These are phyloP conservation scores for Cryptosporidium muris DNA, from an alignment of 169 alveolate species.

Conservation along the genomic window DNA sequence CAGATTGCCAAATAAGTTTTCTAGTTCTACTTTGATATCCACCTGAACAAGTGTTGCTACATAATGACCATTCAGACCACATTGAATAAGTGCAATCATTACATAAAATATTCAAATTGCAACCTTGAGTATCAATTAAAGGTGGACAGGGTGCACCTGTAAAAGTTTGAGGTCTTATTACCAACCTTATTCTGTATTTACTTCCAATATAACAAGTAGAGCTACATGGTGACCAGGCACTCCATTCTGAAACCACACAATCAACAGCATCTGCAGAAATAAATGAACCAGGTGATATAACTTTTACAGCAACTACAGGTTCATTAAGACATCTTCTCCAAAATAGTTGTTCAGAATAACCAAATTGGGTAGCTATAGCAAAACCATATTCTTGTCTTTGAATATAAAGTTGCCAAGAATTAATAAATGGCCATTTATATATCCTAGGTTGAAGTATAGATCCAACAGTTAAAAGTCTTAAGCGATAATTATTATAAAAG, in stretches of 20 bases:
- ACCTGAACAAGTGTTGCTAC: conserved; percentile 56
- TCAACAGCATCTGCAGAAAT: conserved; percentile 65
- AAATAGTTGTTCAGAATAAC: conserved; percentile 48
- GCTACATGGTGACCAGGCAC: conserved; percentile 68
- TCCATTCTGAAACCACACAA: conserved; percentile 68
- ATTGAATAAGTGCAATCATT: conserved; percentile 47
- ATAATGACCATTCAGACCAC: conserved; percentile 28
- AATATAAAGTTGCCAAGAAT: conserved; percentile 37
- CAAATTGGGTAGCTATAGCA: conserved; percentile 33
- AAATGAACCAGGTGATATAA: conserved; percentile 16
- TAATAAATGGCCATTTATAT: conserved; percentile 49
- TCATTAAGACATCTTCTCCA: conserved; percentile 69
- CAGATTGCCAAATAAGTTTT: conserved; percentile 62
- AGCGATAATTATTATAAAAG: conserved; percentile 35
- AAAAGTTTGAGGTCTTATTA: conserved; percentile 49
- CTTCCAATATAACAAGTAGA: conserved; percentile 55
- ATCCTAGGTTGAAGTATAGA: conserved; percentile 35
- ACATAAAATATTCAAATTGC: conserved; percentile 40
- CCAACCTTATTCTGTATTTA: conserved; percentile 58
- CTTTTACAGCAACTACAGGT: conserved; percentile 63
- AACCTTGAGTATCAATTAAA: conserved; percentile 48
- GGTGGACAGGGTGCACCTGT: conserved; percentile 48
- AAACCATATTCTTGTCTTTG: conserved; percentile 70
- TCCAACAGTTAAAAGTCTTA: conserved; percentile 13
- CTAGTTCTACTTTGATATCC: conserved; percentile 51